These are phyloP conservation scores for Mycena sanguinolenta DNA, from an alignment of 768 basidiomycete genomes.

Conservation along the genomic window DNA sequence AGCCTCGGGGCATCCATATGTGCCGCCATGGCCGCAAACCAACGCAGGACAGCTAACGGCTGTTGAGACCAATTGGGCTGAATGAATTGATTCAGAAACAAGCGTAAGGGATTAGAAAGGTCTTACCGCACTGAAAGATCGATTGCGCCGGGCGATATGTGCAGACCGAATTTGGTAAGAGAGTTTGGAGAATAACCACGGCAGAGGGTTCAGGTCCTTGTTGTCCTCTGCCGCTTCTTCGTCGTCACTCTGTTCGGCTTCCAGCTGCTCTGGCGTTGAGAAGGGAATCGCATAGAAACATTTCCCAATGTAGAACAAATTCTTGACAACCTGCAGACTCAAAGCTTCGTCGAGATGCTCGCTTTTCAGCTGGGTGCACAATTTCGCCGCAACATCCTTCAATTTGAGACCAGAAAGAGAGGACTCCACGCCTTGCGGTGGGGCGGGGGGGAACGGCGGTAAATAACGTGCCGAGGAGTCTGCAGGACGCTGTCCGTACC, in stretches of 20 bases:
- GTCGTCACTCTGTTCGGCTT: slow-evolving; percentile 42
- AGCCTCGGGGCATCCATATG: slow-evolving; percentile 71
- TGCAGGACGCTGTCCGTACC: slow-evolving; percentile 87
- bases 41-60: slow-evolving; percentile 83
- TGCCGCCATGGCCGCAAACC: slow-evolving; percentile 94
- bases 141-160: slow-evolving; percentile 77
- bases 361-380: slow-evolving; percentile 85
- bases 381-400: slow-evolving; percentile 78
- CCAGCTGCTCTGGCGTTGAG: slow-evolving; percentile 44
- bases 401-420: slow-evolving; percentile 68
- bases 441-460: slow-evolving; percentile 59
- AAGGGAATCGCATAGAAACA: slow-evolving; percentile 70
- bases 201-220: slow-evolving; percentile 68
- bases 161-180: slow-evolving; percentile 89
- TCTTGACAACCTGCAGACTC: slow-evolving; percentile 91
- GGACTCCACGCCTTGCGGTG: slow-evolving; percentile 50
- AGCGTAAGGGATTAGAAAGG: background rate
- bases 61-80: slow-evolving; percentile 89
- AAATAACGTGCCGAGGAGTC: slow-evolving; percentile 82
- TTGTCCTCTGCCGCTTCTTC: slow-evolving; percentile 42
- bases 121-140: slow-evolving; percentile 60
- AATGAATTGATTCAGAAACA: slow-evolving; percentile 21
- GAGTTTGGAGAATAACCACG: slow-evolving; percentile 95
- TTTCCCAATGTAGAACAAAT: slow-evolving; percentile 93
- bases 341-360: slow-evolving; percentile 79